These are phyloP conservation scores for Trichoderma oligosporum DNA, from an alignment of 2,329 filamentous ascomycete genomes.

Conservation along the genomic window DNA sequence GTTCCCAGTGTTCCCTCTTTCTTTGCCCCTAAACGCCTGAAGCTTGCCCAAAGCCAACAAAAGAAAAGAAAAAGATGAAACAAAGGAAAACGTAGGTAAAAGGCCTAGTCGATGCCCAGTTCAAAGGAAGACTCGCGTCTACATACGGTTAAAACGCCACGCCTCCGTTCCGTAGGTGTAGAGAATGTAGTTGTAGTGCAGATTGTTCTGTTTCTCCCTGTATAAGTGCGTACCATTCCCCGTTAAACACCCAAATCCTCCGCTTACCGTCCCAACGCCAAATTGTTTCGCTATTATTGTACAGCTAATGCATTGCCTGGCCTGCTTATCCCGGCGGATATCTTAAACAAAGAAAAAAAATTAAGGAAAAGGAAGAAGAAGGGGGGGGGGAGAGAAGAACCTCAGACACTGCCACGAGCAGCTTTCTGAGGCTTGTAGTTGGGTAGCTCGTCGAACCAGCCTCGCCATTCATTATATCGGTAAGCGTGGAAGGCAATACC, in stretches of 20 bases:
- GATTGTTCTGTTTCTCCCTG: constrained; percentile 12
- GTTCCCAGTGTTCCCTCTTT: neutral
- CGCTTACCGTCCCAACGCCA: constrained; percentile 15
- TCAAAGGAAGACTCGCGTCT: neutral
- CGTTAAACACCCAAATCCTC: neutral
- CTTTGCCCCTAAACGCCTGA: constrained; percentile 3
- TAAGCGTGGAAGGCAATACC: constrained; percentile 97
- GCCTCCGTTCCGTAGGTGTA: neutral
- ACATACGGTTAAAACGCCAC: neutral
- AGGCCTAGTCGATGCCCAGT: neutral
- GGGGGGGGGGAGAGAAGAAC: neutral
- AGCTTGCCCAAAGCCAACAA: constrained; percentile 4
- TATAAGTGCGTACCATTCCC: neutral
- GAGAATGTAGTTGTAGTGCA: neutral
- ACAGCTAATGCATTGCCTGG: constrained; percentile 18
- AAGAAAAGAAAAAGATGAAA: neutral
- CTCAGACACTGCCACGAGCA: constrained; percentile 31
- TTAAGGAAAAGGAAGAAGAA: neutral
- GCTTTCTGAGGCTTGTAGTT: constrained; percentile 69
- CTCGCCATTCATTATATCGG: constrained; percentile 72
- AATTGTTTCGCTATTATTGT: constrained; percentile 12
- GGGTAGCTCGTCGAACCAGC: constrained; percentile 83
- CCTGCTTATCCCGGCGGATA: constrained; percentile 16
- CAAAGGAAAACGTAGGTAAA: neutral
- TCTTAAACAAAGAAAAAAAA: neutral